Base-by-base conservation (phyloP, 805 yeast species). In the Wickerhamomyces canadensis region DNA sequence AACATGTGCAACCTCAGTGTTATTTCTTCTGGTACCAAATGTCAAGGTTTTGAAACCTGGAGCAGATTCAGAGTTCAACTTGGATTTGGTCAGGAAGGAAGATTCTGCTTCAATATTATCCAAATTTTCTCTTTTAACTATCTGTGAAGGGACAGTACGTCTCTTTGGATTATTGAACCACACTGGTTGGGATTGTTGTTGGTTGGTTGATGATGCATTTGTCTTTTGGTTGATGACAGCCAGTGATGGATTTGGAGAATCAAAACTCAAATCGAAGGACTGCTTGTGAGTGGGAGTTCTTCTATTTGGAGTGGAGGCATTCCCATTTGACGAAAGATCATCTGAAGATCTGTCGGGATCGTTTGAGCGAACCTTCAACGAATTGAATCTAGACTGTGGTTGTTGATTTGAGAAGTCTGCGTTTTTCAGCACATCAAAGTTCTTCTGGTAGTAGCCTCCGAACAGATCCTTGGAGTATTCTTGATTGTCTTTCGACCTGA, bases 101-200 rank as follows among this genome's bases (percentile, higher is more conserved):
- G 61, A 40, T 14, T 52, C 60, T 7, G 37, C 38, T 11, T 52
- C 52, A 22, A 31, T 32, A 4, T 51, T 51, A n/a, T 42, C 42
- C 9, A 36, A 28, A n/a, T 42, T 39, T 16, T 52, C 60, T 47
- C 78, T 59, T 44, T 70, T 72, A 17, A 72, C 55, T 13, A 71
- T 62, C 4, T 60, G 61, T n/a, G 67, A 64, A 8, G 79, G 78
- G n/a, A 68, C 60, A 2, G 61, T 55, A 39, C 78, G 60, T 42
- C 68, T 67, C 41, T 64, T 68, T n/a, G 70, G 64, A 33, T 63
- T 62, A 30, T 63, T 61, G 42, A 54, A 64, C 70, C 68, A 68
- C 17, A 50, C 49, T 6, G 65, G 65, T 9, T 51, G 47, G 7
- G 26, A 25, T 13, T 31, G 25, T 16, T 38, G 37, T 17, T 33